Evolutionary conservation across 495 filamentous ascomycete species (phyloP), one percentile per base, ranked within the genome.

Genomic region (Penicillium longicatenatum): DNA sequence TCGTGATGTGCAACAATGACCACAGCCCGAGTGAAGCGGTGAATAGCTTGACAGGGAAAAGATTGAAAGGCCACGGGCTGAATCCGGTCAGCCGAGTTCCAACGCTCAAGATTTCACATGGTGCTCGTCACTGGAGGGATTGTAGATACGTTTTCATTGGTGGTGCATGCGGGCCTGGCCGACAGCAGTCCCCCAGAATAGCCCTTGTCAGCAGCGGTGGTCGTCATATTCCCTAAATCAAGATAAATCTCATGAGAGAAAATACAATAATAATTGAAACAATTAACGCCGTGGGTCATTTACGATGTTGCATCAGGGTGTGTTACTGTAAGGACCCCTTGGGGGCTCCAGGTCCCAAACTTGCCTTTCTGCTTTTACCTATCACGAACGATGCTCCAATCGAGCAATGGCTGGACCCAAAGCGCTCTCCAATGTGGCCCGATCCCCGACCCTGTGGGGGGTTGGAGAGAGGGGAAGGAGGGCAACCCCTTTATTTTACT

Each of bases 291-390:
- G 43, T 57, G 42, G 52, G 61, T 35, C 30, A 42, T 62, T 64
- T 58, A 61, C 60, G 59, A 70, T 68, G 73, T 74, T 66, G 70
- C 71, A 76, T 70, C 68, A 67, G 61, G 62, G 68, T 70, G 69
- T 76, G 64, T 67, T 67, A 57, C 63, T 65, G 57, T 46, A 56
- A 57, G 44, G 43, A 50, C 52, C 60, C 54, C 52, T 56, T 50
- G 50, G 37, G 41, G 47, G 45, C 48, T 57, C 54, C 54, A 44
- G 52, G 20, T 37, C 26, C 42, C 21, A 48, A 42, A 29, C 4
- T 51, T 43, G n/a, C 46, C 31, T 31, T 58, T 51, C 44, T 52
- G 31, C 54, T 57, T 52, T 44, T 60, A 50, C 59, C 67, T 45
- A 66, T 65, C 63, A 70, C 60, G 58, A 61, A 59, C 57, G 19